phyloP scores from a whole-genome alignment of 371 early-diverging fungal genomes.

The Batkoa obscura region DNA sequence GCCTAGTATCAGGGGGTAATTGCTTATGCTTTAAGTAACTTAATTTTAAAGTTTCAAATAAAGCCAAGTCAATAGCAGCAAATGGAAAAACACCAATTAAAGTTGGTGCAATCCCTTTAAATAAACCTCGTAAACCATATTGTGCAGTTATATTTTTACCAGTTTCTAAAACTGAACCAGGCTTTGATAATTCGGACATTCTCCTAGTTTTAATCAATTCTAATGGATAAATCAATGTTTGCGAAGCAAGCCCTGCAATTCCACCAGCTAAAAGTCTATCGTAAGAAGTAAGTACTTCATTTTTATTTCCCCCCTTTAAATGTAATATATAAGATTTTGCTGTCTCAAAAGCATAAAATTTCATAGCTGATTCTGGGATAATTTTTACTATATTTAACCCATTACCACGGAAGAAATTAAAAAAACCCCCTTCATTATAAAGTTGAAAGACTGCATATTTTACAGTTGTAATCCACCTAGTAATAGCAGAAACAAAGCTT shows the following conservation, averaged over 20 bases:
- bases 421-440: constrained; percentile 43
- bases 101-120: constrained; percentile 44
- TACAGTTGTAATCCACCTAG: too few relatives aligned
- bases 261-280: constrained; percentile 56
- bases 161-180: constrained; percentile 11
- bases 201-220: constrained; percentile 60
- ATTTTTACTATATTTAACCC: constrained; percentile 65
- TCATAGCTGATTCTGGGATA: constrained; percentile 57
- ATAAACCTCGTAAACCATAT: constrained; percentile 44
- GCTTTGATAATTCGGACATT: constrained; percentile 30
- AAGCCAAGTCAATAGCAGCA: constrained; percentile 56
- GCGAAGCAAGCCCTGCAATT: constrained; percentile 53
- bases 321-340: constrained; percentile 33
- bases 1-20: constrained; percentile 18
- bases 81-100: constrained; percentile 65
- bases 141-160: constrained; percentile 32
- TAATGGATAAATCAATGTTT: constrained; percentile 60
- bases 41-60: constrained; percentile 57
- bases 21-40: constrained; percentile 33
- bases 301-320: constrained; percentile 26
- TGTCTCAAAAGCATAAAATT: constrained; percentile 52
- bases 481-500: constrained; percentile 17
- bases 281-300: background rate
- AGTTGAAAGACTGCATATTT: too few relatives aligned
- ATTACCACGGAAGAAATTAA: constrained; percentile 61